Evolutionary conservation across 768 basidiomycete genomes (phyloP).

Genomic region (Boletus bicolor): DNA sequence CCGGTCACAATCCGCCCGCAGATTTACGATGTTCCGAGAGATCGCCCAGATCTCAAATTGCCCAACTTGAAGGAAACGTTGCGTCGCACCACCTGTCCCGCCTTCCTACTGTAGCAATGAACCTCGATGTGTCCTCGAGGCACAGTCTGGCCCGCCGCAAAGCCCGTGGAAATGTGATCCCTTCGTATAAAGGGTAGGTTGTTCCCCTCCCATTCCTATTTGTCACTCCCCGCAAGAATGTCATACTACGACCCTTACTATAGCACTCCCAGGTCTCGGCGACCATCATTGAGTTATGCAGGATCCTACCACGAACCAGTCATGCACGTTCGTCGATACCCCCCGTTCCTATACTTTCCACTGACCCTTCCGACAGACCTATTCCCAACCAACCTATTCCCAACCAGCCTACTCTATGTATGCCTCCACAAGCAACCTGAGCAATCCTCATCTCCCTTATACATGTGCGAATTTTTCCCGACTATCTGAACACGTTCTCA

Average conservation of each 20-base stretch:
- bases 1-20: constrained; percentile 8
- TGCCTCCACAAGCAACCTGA: constrained; percentile 33
- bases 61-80: constrained; percentile 11
- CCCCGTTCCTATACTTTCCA: neutral
- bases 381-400: constrained; percentile 42
- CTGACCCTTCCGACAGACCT: constrained; percentile 25
- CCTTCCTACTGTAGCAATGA: constrained; percentile 11
- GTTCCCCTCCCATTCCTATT: constrained; percentile 4
- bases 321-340: constrained; percentile 36
- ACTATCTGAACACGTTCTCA: neutral
- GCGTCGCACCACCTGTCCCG: constrained; percentile 11
- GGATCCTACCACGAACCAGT: constrained; percentile 40
- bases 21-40: constrained; percentile 1
- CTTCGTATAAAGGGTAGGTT: constrained; percentile 24
- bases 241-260: constrained; percentile 44
- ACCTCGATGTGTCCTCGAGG: constrained; percentile 33
- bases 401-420: constrained; percentile 48
- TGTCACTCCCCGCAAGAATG: constrained; percentile 29
- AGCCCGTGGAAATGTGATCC: constrained; percentile 8
- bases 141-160: constrained; percentile 16
- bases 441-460: constrained; percentile 39
- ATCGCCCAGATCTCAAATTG: constrained; percentile 24
- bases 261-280: constrained; percentile 30
- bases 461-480: constrained; percentile 34
- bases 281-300: constrained; percentile 35